Evolutionary conservation across 176 grass and related monocot species (phyloP).

Genomic region (Microstegium vimineum): DNA sequence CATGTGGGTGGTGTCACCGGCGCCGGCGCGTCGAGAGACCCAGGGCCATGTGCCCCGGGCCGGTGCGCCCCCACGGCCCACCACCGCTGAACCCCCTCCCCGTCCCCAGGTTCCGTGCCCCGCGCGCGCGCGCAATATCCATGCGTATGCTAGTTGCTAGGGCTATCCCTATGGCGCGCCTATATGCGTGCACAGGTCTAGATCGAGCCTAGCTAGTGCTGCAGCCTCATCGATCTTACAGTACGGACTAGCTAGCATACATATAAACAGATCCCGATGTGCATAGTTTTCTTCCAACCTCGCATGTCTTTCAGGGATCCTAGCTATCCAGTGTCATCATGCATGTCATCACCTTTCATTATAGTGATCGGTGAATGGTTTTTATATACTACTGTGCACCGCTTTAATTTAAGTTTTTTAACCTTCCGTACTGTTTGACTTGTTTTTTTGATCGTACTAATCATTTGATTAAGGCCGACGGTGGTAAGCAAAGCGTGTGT

Average conservation of each 20-base stretch:
- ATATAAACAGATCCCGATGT: neutral
- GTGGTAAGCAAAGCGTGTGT: too few relatives aligned
- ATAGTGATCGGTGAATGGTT: neutral
- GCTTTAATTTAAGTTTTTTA: neutral
- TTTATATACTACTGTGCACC: neutral
- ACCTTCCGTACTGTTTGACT: neutral
- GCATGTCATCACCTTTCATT: neutral
- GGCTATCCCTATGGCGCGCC: neutral
- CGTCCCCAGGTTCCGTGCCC: neutral
- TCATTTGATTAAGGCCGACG: too few relatives aligned
- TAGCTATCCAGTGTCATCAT: too few relatives aligned
- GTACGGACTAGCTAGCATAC: neutral
- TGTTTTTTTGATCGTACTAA: too few relatives aligned
- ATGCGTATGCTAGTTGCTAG: neutral
- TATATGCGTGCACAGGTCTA: neutral
- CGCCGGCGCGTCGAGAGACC: neutral
- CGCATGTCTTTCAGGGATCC: neutral
- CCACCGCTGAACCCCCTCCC: neutral
- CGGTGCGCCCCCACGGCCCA: conserved; percentile 25
- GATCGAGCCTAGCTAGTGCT: neutral
- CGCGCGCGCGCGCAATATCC: neutral
- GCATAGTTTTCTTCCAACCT: neutral
- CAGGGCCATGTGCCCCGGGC: conserved; percentile 31
- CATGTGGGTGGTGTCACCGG: conserved; percentile 35
- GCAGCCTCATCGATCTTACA: too few relatives aligned